phyloP scores from a whole-genome alignment of 176 grass and related monocot species.

The Eleusine indica region DNA sequence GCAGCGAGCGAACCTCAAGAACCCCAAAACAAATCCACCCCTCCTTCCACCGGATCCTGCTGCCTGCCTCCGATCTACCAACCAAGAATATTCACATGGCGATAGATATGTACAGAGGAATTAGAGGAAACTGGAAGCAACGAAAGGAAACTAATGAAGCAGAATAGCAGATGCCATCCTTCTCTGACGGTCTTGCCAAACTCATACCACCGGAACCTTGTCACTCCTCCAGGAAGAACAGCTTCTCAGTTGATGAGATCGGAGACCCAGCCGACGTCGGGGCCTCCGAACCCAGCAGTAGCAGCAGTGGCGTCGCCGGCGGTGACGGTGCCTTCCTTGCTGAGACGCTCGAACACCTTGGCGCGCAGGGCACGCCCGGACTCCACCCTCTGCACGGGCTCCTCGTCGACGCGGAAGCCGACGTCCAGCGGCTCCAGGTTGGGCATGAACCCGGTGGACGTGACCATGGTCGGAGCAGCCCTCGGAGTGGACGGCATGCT shows the following conservation, averaged over 20 bases:
- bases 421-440: constrained; percentile 44
- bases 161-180: not conserved
- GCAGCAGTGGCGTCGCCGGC: not conserved
- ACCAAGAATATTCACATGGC: constrained; percentile 51
- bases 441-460: constrained; percentile 8
- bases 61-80: constrained; percentile 38
- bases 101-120: constrained; percentile 53
- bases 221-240: not conserved
- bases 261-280: constrained; percentile 80
- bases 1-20: constrained; percentile 31
- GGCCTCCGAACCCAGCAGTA: constrained; percentile 1
- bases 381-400: constrained; percentile 72
- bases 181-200: not conserved
- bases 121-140: constrained; percentile 42
- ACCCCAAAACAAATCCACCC: constrained; percentile 86
- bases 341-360: constrained; percentile 76
- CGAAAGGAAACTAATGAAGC: not conserved
- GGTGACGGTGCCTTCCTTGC: constrained; percentile 42
- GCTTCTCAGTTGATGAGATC: constrained; percentile 70
- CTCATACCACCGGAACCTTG: not conserved
- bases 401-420: constrained; percentile 44
- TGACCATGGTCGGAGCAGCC: not conserved
- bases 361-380: constrained; percentile 72
- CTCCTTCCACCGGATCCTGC: constrained; percentile 2
- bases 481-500: constrained; percentile 72